Evolutionary conservation across 2,329 filamentous ascomycete genomes (phyloP), one percentile per base, ranked within the genome.

Genomic region (Aphanoascus verrucosus): DNA sequence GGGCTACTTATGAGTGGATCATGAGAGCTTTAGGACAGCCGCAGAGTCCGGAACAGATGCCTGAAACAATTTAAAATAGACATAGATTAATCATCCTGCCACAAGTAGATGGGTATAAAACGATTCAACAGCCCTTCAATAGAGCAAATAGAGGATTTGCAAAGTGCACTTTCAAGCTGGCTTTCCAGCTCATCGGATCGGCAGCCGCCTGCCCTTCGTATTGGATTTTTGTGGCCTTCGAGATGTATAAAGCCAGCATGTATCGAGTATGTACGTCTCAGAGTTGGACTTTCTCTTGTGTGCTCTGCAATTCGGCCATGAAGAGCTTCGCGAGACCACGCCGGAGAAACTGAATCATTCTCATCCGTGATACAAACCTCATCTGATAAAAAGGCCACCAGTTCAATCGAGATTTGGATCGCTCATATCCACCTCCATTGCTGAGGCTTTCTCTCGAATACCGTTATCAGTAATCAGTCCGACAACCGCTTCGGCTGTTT

Each of bases 1-100:
- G 90, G 90, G 85, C 85, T 20, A 81, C 88, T 5, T 96, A 96
- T 66, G 90, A 96, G 71, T 88, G 85, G 82, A 80, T 88, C 63
- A 91, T 95, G 85, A 69, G 64, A 55, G 61, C 60, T 52, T 60
- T 73, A 32, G 64, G 63, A 42, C 55, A 59, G 34, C 44, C 43
- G 14, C 35, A 19, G 48, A 14, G 31, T 40, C 19, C 41, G 9
- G 17, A 42, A 40, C 42, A 28, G 32, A 40, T 31, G n/a, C 6
- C 35, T 15, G 31, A 51, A 35, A 42, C 43, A 2, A 43, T 52
- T 40, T 52, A 43, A 9, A 7, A 19, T 34, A n/a, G 28, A 20
- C 6, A 45, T 19, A 23, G 46, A 40, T 34, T 47, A 14, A 34
- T n/a, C 23, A 17, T 9, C 12, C 3, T 17, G 7, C 7, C n/a